These are phyloP conservation scores for Aquanectria penicillioides DNA, from an alignment of 2,329 filamentous ascomycete species.

Conservation along the genomic window DNA sequence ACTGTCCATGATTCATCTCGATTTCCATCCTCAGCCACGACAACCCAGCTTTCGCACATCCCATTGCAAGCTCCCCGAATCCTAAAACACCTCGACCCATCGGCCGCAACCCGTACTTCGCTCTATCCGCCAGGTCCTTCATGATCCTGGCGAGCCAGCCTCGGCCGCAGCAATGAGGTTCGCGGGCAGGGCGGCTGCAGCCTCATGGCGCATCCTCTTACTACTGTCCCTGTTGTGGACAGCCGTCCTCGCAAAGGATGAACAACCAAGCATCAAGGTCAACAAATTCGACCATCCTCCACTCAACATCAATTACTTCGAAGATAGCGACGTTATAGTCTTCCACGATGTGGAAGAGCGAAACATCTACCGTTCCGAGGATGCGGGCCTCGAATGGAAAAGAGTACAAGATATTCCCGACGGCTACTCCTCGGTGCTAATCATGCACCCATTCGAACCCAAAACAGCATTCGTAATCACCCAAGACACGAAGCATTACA, in stretches of 20 bases:
- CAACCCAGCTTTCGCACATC: slow-evolving; percentile 4
- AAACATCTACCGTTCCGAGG: slow-evolving; percentile 78
- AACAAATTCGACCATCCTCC: slow-evolving; percentile 72
- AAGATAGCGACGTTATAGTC: slow-evolving; percentile 84
- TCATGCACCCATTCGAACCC: slow-evolving; percentile 82
- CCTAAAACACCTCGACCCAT: neutral
- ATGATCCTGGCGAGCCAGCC: slow-evolving; percentile 51
- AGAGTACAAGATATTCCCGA: slow-evolving; percentile 71
- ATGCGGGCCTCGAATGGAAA: slow-evolving; percentile 84
- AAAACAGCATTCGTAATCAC: slow-evolving; percentile 85
- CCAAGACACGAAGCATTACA: slow-evolving; percentile 76
- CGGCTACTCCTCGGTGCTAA: slow-evolving; percentile 69
- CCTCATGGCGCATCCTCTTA: slow-evolving; percentile 61
- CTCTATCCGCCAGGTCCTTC: slow-evolving; percentile 43
- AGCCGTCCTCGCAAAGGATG: slow-evolving; percentile 64
- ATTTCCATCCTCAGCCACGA: slow-evolving; percentile 24
- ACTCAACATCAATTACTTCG: slow-evolving; percentile 84
- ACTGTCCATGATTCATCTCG: slow-evolving; percentile 35
- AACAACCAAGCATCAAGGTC: slow-evolving; percentile 74
- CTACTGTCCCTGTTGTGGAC: slow-evolving; percentile 58
- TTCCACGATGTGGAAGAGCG: slow-evolving; percentile 73
- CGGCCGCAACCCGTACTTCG: neutral
- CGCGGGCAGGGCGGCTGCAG: slow-evolving; percentile 55
- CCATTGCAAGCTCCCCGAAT: slow-evolving; percentile 19
- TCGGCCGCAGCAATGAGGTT: slow-evolving; percentile 64